Base-by-base conservation (phyloP, 179 eudicot genomes). In the Beta macrorhiza region DNA sequence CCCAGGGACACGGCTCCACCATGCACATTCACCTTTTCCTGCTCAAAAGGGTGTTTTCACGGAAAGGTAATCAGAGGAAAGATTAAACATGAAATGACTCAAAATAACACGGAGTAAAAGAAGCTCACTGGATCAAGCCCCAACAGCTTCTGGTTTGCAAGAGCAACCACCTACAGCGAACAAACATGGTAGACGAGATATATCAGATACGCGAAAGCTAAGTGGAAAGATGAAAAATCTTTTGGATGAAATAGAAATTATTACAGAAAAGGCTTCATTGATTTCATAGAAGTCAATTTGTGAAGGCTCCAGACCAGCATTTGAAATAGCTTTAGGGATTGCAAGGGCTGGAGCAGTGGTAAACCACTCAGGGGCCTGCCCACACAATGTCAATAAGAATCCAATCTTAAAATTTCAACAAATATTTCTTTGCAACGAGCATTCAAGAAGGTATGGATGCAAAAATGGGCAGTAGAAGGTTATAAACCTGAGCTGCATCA, bases 1-100 rank as follows among this genome's bases (percentile, higher is more conserved):
- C 98, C 98, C 80, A 95, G 82, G 55, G 99, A 91, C 67, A 95
- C 99, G 74, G 98, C 99, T 87, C 99, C 99, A 68, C 99, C 99
- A 77, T 95, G 97, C 79, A 92, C 92, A 67, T 95, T 95, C 67
- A 95, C 90, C 83, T 88, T 93, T 73, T 91, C 98, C 99, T 95
- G 82, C 76, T 83, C 85, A 82, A 52, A 64, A 29, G 16, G 37
- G 53, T 19, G 44, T 45, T 51, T 63, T 17, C 14, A 19, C 42
- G 63, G 7, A 37, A 57, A 20, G 19, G 11, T 32, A n/a, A 76
- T 47, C 58, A 75, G 9, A 8, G 61, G 20, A 67, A 56, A 47
- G 62, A 22, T 15, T 20, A 1, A 44, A 56, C 32, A 52, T 9
- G 63, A 63, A 61, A 16, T 59, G 25, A 55, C 67, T 76, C 3